Conservation (phyloP, 2,329 filamentous ascomycete species). For the Hypoxylon rubiginosum region DNA sequence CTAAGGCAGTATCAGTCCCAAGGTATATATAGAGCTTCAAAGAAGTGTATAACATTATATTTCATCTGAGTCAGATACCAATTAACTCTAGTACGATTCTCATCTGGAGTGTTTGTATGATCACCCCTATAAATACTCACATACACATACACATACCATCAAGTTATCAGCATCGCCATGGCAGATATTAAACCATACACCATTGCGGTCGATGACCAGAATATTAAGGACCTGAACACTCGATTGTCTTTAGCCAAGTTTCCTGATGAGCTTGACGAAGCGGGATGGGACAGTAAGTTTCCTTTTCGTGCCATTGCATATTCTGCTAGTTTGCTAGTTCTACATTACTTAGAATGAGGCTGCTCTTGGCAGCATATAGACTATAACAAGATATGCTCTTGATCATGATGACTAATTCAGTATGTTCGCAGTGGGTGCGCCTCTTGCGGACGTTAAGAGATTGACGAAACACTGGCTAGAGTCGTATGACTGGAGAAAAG, state of each 20-base stretch:
- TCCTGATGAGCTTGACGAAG: constrained; percentile 57
- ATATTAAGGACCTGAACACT: constrained; percentile 52
- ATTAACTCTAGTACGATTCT: neutral
- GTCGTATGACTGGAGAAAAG: constrained; percentile 54
- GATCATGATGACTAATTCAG: constrained; percentile 8
- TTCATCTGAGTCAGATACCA: neutral
- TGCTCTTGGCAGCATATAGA: neutral
- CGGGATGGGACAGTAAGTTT: constrained; percentile 53
- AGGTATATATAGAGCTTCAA: neutral
- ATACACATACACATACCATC: no score
- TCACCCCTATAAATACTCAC: neutral
- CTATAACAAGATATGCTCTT: neutral
- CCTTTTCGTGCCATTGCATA: constrained; percentile 2
- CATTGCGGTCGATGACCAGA: constrained; percentile 52
- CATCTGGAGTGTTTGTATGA: neutral
- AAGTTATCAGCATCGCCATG: no score
- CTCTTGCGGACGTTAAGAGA: constrained; percentile 54
- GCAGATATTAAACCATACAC: constrained; percentile 52
- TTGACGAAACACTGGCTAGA: constrained; percentile 54
- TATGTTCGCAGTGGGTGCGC: constrained; percentile 48
- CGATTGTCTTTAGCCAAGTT: constrained; percentile 54
- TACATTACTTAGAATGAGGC: neutral
- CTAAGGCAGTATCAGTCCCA: neutral
- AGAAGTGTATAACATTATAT: neutral
- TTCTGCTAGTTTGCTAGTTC: neutral